Evolutionary conservation across 345 rosid species (phyloP).

Genomic region (Pistacia vera): DNA sequence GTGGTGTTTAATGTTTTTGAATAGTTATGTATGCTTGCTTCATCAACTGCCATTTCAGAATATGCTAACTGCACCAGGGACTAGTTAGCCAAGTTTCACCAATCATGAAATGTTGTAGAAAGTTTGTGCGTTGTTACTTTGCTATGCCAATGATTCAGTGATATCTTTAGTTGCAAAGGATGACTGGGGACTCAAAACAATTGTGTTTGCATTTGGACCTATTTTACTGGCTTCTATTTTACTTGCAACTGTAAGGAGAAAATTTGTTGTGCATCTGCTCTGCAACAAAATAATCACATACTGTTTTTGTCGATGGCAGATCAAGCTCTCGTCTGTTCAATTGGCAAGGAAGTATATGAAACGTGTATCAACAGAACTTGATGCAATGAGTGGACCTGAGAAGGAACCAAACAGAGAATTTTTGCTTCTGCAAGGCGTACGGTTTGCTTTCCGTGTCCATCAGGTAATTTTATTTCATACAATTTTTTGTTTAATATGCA

Average conservation of each 20-base stretch:
- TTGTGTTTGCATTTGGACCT: background rate
- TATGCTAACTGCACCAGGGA: background rate
- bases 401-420: constrained; percentile 96
- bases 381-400: constrained; percentile 69
- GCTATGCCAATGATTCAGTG: background rate
- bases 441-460: constrained; percentile 96
- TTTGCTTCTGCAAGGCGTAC: constrained; percentile 89
- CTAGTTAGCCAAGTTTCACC: background rate
- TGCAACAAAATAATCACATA: background rate
- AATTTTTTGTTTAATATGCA: constrained; percentile 3
- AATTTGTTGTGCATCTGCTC: constrained; percentile 1
- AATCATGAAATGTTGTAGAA: background rate
- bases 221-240: background rate
- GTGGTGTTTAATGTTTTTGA: background rate
- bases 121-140: background rate
- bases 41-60: background rate
- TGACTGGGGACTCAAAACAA: no score
- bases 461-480: constrained; percentile 53
- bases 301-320: constrained; percentile 43
- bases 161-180: background rate
- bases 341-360: constrained; percentile 96
- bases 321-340: constrained; percentile 95
- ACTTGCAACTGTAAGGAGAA: background rate
- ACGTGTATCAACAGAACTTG: constrained; percentile 88
- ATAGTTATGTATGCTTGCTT: background rate